A percentile compares a stretch with the other conserved stretches of the same genome.
Evolutionary conservation across 192 early-diverging fungal species (phyloP).

Genomic region (Phlyctochytrium bullatum): DNA sequence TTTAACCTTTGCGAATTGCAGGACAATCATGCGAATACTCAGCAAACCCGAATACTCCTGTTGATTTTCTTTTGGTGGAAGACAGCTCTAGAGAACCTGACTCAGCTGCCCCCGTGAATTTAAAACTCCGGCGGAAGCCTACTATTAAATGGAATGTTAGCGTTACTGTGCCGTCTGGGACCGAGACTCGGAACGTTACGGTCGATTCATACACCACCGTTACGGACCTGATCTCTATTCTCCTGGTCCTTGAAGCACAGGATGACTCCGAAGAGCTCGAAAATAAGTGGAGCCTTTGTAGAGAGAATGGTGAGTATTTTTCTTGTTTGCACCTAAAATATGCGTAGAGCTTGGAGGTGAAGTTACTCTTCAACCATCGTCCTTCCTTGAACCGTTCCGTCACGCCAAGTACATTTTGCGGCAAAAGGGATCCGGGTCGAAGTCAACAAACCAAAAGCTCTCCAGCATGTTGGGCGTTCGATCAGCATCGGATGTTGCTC

Average conservation of each 20-base stretch:
- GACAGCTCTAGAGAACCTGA: no score
- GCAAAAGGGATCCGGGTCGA: neutral
- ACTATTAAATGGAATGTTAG: constrained; percentile 25
- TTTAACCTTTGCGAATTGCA: no score
- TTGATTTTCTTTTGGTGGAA: constrained; percentile 28
- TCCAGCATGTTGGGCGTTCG: constrained; percentile 22
- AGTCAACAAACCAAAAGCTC: constrained; percentile 22
- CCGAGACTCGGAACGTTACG: constrained; percentile 9
- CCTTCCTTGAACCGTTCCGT: constrained; percentile 11
- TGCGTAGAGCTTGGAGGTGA: no score
- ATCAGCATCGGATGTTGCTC: constrained; percentile 15
- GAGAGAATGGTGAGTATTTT: no score
- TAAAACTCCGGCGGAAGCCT: constrained; percentile 28
- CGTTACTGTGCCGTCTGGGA: constrained; percentile 13
- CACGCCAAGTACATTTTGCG: constrained; percentile 13
- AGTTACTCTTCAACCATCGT: neutral
- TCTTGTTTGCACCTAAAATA: no score
- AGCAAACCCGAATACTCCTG: constrained; percentile 28
- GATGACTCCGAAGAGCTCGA: no score
- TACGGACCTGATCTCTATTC: constrained; percentile 23
- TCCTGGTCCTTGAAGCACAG: constrained; percentile 18
- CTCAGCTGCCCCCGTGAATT: no score
- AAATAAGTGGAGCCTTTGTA: no score
- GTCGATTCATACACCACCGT: constrained; percentile 22
- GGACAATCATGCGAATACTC: constrained; percentile 19